Conservation (phyloP, 805 yeast genomes). For the Pichia manshurica region DNA sequence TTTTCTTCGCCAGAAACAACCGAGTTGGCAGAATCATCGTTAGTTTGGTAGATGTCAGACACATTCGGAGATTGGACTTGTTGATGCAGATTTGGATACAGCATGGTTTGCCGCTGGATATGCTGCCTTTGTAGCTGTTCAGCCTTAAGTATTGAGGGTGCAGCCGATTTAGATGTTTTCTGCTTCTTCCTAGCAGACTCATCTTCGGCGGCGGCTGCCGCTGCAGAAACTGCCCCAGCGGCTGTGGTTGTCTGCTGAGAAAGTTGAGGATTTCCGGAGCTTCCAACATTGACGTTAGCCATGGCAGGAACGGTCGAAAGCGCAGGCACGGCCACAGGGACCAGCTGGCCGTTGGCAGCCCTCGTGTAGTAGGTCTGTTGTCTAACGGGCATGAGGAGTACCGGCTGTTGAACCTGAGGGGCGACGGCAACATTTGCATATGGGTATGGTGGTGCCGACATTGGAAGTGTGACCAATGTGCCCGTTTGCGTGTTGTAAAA, state of each 20-base stretch:
- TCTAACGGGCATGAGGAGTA: neutral
- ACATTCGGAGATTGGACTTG: slow-evolving; percentile 2
- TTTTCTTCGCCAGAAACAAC: slow-evolving; percentile 1
- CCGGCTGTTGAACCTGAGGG: neutral
- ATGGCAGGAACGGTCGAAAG: too few species aligned
- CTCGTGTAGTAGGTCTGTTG: slow-evolving; percentile 3
- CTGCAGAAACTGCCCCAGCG: too few species aligned
- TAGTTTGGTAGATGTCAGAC: slow-evolving; percentile 9
- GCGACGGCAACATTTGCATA: neutral
- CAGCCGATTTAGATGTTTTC: neutral
- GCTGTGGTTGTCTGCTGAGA: too few species aligned
- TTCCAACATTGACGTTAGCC: too few species aligned
- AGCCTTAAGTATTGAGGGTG: neutral
- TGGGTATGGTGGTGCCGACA: neutral
- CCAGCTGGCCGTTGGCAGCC: slow-evolving; percentile 4
- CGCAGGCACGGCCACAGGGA: slow-evolving; percentile 8
- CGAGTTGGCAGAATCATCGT: neutral
- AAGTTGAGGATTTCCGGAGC: too few species aligned
- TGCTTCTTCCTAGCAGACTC: slow-evolving; percentile 4
- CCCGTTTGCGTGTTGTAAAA: slow-evolving; percentile 9
- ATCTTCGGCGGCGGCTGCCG: neutral
- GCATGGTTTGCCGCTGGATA: slow-evolving; percentile 2
- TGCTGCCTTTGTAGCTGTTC: slow-evolving; percentile 5
- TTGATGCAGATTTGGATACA: slow-evolving; percentile 4
- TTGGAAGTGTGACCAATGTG: slow-evolving; percentile 5